These are phyloP conservation scores for Fraxinus platypoda DNA, from an alignment of 305 asterid genomes.

Conservation along the genomic window DNA sequence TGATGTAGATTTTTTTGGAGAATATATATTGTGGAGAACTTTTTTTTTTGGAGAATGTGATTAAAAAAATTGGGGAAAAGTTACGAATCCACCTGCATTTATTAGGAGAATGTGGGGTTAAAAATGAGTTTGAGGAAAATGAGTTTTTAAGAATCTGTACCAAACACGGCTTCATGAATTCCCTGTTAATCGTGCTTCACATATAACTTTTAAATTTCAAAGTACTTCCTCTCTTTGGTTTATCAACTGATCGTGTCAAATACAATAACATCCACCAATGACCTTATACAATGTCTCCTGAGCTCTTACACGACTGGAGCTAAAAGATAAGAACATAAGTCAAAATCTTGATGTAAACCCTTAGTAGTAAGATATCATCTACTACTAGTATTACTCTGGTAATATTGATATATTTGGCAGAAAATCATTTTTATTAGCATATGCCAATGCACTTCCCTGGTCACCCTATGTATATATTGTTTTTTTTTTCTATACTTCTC, in stretches of 20 bases:
- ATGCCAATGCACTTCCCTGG: not conserved
- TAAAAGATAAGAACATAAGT: not conserved
- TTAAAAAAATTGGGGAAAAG: not conserved
- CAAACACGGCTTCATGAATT: not conserved
- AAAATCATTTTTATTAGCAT: not conserved
- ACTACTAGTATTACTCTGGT: not conserved
- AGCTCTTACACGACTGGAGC: not conserved
- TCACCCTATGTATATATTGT: not conserved
- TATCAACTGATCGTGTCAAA: not conserved
- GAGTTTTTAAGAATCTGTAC: not conserved
- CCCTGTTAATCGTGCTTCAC: not conserved
- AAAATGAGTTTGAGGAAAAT: not conserved
- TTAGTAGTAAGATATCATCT: not conserved
- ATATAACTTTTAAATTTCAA: not conserved
- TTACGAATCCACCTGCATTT: not conserved
- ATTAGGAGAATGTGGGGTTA: not conserved
- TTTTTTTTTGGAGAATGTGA: not conserved
- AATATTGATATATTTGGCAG: not conserved
- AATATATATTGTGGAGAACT: not conserved
- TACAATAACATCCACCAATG: not conserved
- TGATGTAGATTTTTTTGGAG: not conserved
- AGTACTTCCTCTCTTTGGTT: not conserved
- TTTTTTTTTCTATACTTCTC: not conserved
- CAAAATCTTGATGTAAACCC: not conserved
- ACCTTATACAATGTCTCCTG: not conserved